These are phyloP conservation scores for Boletus calvinii DNA, from an alignment of 1,284 basidiomycete species.

Conservation along the genomic window DNA sequence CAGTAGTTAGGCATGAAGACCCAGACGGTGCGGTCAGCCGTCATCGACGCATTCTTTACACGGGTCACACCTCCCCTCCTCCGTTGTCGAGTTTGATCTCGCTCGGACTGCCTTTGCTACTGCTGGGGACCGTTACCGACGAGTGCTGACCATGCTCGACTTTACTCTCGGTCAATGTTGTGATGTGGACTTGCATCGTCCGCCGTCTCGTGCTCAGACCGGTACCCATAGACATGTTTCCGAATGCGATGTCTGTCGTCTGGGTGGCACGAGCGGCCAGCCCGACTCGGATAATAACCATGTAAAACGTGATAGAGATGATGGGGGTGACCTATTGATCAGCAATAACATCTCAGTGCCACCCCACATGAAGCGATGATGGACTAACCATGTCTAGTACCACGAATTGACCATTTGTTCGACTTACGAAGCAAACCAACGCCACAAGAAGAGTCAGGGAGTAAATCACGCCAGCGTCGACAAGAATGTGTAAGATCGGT, in stretches of 20 bases:
- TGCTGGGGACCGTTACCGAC: background rate
- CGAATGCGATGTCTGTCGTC: background rate
- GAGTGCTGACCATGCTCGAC: background rate
- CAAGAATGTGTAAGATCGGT: conserved; percentile 18
- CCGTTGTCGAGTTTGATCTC: background rate
- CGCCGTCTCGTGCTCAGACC: background rate
- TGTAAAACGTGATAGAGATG: conserved; percentile 9
- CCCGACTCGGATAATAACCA: conserved; percentile 6
- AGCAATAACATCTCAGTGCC: background rate
- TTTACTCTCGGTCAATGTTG: background rate
- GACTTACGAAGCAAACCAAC: conserved; percentile 11
- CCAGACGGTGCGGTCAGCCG: background rate
- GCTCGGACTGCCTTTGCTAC: background rate
- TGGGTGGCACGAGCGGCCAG: background rate
- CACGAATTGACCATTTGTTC: conserved; percentile 14
- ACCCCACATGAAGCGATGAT: background rate
- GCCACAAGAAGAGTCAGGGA: conserved; percentile 16
- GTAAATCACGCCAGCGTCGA: conserved; percentile 27
- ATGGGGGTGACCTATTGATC: conserved; percentile 7
- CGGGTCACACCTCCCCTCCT: background rate
- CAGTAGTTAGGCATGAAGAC: background rate
- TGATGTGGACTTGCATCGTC: background rate
- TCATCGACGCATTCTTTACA: background rate
- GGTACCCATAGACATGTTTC: background rate
- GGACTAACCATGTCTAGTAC: conserved; percentile 21